These are phyloP conservation scores for Cercospora sp. DNA, from an alignment of 2,329 filamentous ascomycete species.

Conservation along the genomic window DNA sequence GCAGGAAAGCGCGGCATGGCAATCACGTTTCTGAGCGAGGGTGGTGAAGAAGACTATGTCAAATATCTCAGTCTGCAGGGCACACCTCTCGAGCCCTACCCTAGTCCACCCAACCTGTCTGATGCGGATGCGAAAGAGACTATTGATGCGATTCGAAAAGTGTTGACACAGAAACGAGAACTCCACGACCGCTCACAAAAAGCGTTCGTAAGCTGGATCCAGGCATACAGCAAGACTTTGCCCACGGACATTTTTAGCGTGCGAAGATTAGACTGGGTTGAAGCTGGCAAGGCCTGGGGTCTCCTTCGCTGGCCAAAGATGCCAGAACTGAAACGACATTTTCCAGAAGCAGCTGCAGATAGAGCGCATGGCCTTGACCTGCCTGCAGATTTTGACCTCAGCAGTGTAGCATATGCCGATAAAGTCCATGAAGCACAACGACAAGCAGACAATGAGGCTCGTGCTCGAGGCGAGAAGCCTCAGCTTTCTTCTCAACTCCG, in stretches of 20 bases:
- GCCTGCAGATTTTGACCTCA: constrained; percentile 39
- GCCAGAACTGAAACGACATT: constrained; percentile 68
- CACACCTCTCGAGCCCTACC: constrained; percentile 37
- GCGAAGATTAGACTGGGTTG: constrained; percentile 78
- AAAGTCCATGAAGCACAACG: constrained; percentile 47
- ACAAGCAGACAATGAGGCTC: constrained; percentile 39
- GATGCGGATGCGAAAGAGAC: constrained; percentile 61
- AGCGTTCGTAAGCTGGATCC: constrained; percentile 90
- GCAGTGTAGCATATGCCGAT: constrained; percentile 48
- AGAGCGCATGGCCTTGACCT: constrained; percentile 44
- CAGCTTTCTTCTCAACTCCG: constrained; percentile 33
- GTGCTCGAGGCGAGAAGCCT: constrained; percentile 32
- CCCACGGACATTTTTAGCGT: constrained; percentile 88
- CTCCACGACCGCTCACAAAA: constrained; percentile 85
- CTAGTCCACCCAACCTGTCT: constrained; percentile 50
- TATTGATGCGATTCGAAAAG: constrained; percentile 62
- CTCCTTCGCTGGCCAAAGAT: constrained; percentile 85
- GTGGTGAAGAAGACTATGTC: constrained; percentile 86
- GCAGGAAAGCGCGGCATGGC: constrained; percentile 74
- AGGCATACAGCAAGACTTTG: constrained; percentile 87
- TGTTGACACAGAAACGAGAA: constrained; percentile 62
- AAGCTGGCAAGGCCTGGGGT: constrained; percentile 80
- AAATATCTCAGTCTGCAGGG: constrained; percentile 65
- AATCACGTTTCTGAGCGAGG: constrained; percentile 80
- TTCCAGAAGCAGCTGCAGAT: constrained; percentile 42